These are phyloP conservation scores for Phytophthora palmivora DNA, from an alignment of 352 stramenopile species.

Conservation along the genomic window DNA sequence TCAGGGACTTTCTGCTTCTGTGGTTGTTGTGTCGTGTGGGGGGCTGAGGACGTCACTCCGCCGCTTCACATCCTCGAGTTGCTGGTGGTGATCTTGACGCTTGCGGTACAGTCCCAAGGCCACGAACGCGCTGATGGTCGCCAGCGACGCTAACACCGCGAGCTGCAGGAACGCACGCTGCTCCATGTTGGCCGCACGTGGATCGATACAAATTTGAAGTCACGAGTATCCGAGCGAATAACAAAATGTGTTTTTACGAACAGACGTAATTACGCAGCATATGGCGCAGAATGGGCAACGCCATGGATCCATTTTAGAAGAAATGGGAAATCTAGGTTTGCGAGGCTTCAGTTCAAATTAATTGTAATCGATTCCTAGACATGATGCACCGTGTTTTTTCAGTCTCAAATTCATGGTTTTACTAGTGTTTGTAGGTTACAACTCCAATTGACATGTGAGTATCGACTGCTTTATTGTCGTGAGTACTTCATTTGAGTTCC, in stretches of 20 bases:
- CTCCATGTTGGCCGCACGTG: constrained; percentile 38
- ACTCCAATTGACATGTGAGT: too few relatives aligned
- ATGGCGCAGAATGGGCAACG: not conserved
- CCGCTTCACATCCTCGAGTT: constrained; percentile 39
- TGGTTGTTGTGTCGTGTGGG: constrained; percentile 34
- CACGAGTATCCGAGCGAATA: not conserved
- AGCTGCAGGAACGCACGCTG: constrained; percentile 70
- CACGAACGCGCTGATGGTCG: constrained; percentile 69
- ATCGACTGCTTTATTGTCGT: too few relatives aligned
- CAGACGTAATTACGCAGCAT: constrained; percentile 12
- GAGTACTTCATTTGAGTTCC: too few relatives aligned
- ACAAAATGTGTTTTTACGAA: constrained; percentile 7
- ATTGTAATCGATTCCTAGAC: not conserved
- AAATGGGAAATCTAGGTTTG: too few relatives aligned
- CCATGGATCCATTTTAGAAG: not conserved
- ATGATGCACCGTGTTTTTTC: not conserved
- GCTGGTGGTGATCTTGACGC: constrained; percentile 46
- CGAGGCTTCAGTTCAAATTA: not conserved
- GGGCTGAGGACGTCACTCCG: constrained; percentile 22
- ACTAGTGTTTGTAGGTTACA: too few relatives aligned
- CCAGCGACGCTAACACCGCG: constrained; percentile 75
- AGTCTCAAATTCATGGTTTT: too few relatives aligned
- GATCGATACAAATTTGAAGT: constrained; percentile 16
- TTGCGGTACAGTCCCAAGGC: constrained; percentile 58
- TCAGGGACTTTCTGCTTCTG: constrained; percentile 28